A percentile compares a stretch with the other conserved stretches of the same genome.
Conservation (phyloP, 306 rosid genomes). For the Hippophae gyantsensis region DNA sequence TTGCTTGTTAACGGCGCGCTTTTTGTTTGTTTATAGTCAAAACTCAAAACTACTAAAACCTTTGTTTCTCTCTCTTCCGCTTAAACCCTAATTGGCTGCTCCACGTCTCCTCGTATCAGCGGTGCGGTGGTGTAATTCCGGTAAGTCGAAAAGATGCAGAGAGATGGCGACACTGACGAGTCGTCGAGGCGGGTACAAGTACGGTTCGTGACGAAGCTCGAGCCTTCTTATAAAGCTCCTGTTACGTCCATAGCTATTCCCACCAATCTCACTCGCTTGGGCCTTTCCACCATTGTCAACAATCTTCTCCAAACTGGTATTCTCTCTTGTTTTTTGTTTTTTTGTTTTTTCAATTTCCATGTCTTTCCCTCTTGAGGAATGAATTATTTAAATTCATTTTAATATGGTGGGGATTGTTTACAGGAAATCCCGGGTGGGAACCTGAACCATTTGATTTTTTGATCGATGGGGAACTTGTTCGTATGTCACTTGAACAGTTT, state of each 20-base stretch:
- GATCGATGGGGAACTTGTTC: slow-evolving; percentile 73
- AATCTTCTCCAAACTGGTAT: slow-evolving; percentile 52
- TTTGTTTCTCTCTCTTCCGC: too few species aligned
- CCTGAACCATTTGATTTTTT: slow-evolving; percentile 77
- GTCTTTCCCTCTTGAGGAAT: not conserved
- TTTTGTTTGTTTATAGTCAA: too few species aligned
- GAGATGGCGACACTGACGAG: slow-evolving; percentile 34
- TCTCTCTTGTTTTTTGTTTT: not conserved
- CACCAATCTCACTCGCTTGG: slow-evolving; percentile 55
- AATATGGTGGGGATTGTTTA: slow-evolving; percentile 9
- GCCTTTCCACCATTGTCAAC: slow-evolving; percentile 75
- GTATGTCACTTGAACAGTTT: slow-evolving; percentile 78
- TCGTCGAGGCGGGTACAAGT: slow-evolving; percentile 47
- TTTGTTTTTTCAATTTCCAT: not conserved
- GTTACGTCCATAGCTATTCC: slow-evolving; percentile 54
- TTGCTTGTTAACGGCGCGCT: too few species aligned
- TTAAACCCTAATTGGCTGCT: not conserved
- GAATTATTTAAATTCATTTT: not conserved
- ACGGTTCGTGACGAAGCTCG: slow-evolving; percentile 67
- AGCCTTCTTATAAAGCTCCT: slow-evolving; percentile 41
- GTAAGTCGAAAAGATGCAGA: slow-evolving; percentile 20
- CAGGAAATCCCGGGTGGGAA: slow-evolving; percentile 49
- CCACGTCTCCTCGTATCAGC: not conserved
- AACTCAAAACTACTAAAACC: too few species aligned
- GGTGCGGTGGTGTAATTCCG: not conserved